A percentile compares a stretch with the other conserved stretches of the same genome.
phyloP scores from a whole-genome alignment of 257 asterid species.

The Scutellaria barbata region DNA sequence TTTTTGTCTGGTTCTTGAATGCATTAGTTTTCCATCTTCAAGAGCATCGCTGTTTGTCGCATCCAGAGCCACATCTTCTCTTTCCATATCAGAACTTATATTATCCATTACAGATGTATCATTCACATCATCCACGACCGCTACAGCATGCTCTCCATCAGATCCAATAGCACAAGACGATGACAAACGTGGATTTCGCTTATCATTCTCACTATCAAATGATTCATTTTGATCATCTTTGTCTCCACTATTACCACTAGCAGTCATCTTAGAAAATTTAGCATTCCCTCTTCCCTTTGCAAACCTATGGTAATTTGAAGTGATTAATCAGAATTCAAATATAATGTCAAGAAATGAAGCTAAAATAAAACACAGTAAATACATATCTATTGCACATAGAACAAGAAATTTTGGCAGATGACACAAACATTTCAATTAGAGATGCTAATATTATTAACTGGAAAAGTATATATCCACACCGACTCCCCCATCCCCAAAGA shows the following conservation, averaged over 20 bases:
- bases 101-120: constrained; percentile 52
- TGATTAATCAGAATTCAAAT: background rate
- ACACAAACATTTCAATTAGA: background rate
- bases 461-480: background rate
- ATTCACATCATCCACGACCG: constrained; percentile 44
- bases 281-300: constrained; percentile 50
- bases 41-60: constrained; percentile 37
- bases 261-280: constrained; percentile 50
- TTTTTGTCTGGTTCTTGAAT: constrained; percentile 49
- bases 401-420: background rate
- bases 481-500: background rate
- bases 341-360: constrained; percentile 8
- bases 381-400: background rate
- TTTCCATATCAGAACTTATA: constrained; percentile 48
- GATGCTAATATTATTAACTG: constrained; percentile 11
- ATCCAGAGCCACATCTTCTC: constrained; percentile 51
- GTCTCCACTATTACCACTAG: constrained; percentile 45
- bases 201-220: constrained; percentile 50
- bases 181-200: constrained; percentile 51
- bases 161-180: constrained; percentile 49
- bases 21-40: constrained; percentile 46
- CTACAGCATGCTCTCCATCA: constrained; percentile 55
- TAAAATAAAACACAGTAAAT: background rate
- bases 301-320: constrained; percentile 47
- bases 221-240: constrained; percentile 59